Conservation (phyloP, 352 stramenopile genomes). For the Peronospora farinosa region DNA sequence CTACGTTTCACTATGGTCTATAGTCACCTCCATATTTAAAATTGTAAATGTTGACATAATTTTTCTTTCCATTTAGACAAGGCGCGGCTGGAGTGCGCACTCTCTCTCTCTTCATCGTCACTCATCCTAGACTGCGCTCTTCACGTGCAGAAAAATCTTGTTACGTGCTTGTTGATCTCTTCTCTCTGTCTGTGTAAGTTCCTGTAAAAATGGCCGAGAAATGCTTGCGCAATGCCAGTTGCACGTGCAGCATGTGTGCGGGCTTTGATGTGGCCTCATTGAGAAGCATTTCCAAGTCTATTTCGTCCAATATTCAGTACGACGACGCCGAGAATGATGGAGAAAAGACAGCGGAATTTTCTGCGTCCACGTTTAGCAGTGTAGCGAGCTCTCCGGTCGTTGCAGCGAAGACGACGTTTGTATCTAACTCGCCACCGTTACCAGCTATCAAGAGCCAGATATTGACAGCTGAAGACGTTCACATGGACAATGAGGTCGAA, state of each 20-base stretch:
- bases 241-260: slow-evolving; percentile 74
- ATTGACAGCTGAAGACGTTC: slow-evolving; percentile 2
- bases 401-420: slow-evolving; percentile 17
- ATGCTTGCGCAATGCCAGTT: slow-evolving; percentile 85
- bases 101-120: not conserved
- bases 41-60: slow-evolving; percentile 15
- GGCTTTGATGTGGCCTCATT: slow-evolving; percentile 75
- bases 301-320: slow-evolving; percentile 79
- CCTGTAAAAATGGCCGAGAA: slow-evolving; percentile 50
- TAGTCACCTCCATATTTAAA: not conserved
- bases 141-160: not conserved
- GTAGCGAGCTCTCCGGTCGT: slow-evolving; percentile 46
- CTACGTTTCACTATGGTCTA: slow-evolving; percentile 5
- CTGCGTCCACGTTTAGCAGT: slow-evolving; percentile 21
- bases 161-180: not conserved
- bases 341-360: slow-evolving; percentile 16
- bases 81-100: not conserved
- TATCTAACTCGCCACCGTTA: slow-evolving; percentile 41
- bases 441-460: slow-evolving; percentile 3
- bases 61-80: slow-evolving; percentile 5
- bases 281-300: slow-evolving; percentile 72
- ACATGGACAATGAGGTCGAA: slow-evolving; percentile 17
- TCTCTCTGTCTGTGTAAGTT: slow-evolving; percentile 1
- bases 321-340: slow-evolving; percentile 32
- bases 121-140: not conserved